Evolutionary conservation across 495 filamentous ascomycete species (phyloP).

Genomic region (Cenococcum geophilum): DNA sequence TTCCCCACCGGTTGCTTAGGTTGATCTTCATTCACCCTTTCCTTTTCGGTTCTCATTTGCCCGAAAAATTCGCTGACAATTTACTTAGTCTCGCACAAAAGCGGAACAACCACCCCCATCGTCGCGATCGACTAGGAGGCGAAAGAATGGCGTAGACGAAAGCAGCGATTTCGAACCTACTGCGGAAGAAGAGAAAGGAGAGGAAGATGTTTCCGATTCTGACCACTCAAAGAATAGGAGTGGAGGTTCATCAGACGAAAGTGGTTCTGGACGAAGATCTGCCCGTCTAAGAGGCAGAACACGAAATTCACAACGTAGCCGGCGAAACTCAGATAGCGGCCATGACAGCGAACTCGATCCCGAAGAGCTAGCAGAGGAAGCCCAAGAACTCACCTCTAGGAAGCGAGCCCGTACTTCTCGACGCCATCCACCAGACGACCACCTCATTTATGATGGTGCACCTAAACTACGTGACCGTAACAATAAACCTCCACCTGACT

Average conservation of each 20-base stretch:
- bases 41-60: not conserved
- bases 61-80: constrained; percentile 4
- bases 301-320: constrained; percentile 45
- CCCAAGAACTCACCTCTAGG: constrained; percentile 71
- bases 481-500: constrained; percentile 47
- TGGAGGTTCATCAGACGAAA: constrained; percentile 37
- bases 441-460: constrained; percentile 44
- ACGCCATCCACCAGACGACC: constrained; percentile 31
- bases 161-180: constrained; percentile 88
- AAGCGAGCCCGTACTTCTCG: constrained; percentile 36
- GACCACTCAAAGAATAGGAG: constrained; percentile 41
- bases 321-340: constrained; percentile 47
- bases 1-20: not conserved
- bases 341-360: constrained; percentile 42
- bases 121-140: constrained; percentile 35
- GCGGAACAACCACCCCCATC: not conserved
- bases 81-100: constrained; percentile 20
- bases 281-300: constrained; percentile 46
- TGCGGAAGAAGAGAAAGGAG: constrained; percentile 56
- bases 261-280: constrained; percentile 44
- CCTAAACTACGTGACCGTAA: constrained; percentile 35
- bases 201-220: constrained; percentile 54
- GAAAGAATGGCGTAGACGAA: constrained; percentile 47
- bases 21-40: not conserved
- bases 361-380: constrained; percentile 43